These are phyloP conservation scores for Termitomyces sp. DNA, from an alignment of 768 basidiomycete genomes.

Conservation along the genomic window DNA sequence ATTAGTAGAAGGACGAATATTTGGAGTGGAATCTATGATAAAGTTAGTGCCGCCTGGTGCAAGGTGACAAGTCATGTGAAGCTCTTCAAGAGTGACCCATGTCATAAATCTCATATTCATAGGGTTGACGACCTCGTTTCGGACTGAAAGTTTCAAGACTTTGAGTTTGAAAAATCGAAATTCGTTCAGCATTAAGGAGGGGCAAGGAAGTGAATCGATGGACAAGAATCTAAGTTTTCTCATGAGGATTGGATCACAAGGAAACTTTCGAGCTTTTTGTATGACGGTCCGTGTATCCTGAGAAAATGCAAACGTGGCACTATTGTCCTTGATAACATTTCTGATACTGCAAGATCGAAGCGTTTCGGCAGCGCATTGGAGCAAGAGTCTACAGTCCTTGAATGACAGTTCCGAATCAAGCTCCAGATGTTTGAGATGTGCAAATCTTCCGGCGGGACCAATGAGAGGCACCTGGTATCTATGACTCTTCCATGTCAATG, in stretches of 20 bases:
- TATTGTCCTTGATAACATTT: neutral
- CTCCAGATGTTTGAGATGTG: neutral
- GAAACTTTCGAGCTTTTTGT: too few relatives aligned
- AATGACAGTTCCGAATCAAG: too few relatives aligned
- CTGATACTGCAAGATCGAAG: neutral
- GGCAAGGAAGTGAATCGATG: neutral
- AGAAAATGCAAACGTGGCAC: neutral
- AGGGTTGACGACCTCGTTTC: too few relatives aligned
- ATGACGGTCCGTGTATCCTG: neutral
- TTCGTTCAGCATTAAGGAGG: neutral
- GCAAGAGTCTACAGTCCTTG: neutral
- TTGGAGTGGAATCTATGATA: neutral
- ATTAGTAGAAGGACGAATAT: neutral
- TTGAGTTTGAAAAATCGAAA: neutral
- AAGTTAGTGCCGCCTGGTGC: neutral
- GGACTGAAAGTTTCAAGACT: neutral
- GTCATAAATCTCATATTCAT: neutral
- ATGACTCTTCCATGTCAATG: too few relatives aligned
- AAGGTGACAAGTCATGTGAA: neutral
- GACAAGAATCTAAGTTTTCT: neutral
- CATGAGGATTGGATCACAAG: too few relatives aligned
- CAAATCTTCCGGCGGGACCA: neutral
- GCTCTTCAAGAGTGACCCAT: neutral
- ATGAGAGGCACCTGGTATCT: neutral
- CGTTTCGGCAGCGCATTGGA: neutral